Base-by-base conservation (phyloP, 768 basidiomycete species). In the Panellus pusillus region DNA sequence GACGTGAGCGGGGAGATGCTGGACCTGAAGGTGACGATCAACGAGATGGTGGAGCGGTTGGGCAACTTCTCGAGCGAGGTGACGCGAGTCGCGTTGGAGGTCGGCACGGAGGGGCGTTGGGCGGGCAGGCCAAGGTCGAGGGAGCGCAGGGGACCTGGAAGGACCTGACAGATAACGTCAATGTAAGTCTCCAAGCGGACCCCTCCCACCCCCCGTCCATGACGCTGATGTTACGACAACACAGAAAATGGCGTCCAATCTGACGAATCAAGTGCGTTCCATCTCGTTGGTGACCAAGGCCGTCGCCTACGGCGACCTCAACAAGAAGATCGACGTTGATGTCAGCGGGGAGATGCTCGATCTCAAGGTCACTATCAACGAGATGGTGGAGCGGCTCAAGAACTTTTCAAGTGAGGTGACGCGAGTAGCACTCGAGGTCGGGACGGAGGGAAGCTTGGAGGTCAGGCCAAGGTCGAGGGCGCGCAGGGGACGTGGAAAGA, bases 1-100 rank as follows among this genome's bases (percentile, higher is more conserved):
- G 91, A 93, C 64, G 89, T 87, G 11, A 79, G 86, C 20, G 94
- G 94, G n/a, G 94, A 98, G 72, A 96, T 98, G 52, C 72, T 89
- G 54, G 89, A 92, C 67, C 74, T 93, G 66, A 92, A 60, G 19
- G 46, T 60, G 9, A 60, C 58, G 19, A 60, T 60, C 46, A 60
- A 60, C 54, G 58, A 60, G 50, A 60, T 60, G 58, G 58, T 60
- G 19, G 46, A 32, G 3, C 58, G 54, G 3, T 19, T 60, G 37
- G 46, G 54, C n/a, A 50, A 51, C 35, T 60, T 60, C 32, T 60
- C 58, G 11, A 42, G 58, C 38, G 58, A 60, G 29, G 58, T 60
- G 7, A 60, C 58, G 4, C 53, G 54, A 11, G 53, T 60, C 35
- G 58, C 58, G 28, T 31, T 60, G 1, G 58, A 60, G 24, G 58